Base-by-base conservation (phyloP, 192 early-diverging fungal genomes). In the Linnemannia schmuckeri region DNA sequence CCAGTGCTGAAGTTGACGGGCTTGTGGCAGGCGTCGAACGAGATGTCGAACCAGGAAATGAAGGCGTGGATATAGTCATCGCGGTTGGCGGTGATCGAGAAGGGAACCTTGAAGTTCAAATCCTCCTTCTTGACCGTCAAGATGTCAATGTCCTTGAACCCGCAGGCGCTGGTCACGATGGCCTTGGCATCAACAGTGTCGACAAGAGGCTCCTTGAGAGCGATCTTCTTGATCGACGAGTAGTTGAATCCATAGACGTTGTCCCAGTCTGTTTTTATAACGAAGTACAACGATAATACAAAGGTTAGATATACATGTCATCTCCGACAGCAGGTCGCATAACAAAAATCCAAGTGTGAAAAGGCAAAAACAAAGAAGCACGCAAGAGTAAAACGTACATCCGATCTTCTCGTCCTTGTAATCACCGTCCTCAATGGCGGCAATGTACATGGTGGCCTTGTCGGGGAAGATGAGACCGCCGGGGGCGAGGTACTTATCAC, bases 241-340 rank as follows among this genome's bases (percentile, higher is more conserved):
- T 98, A 97, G 80, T 96, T 94, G 89, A 99, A 98, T 5, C 97
- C 98, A 85, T 99, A 98, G 27, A 98, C 97, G 79, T 96, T 93
- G 84, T 96, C 93, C 98, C 97, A 98, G 91, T 87, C 89, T 90
- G 74, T n/a, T 52, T 22, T 22, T 47, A 18, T 72, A 27, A 77
- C n/a, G 54, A 76, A 68, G 33, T 6, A 30, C 68, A 69, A 55
- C 72, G 27, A 22, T 22, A 27, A 40, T 4, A 52, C 18, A 30
- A 2, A 61, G 61, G 12, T 66, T 66, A 66, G 30, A 1, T 33
- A 6, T 27, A 57, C 0, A 30, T 0, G 30, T 13, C 12, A 30
- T 33, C 1, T 35, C 0, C n/a, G 33, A 10, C 13, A 30, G 30
- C 13, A 30, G 8, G n/a, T 33, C 20, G 3, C 0, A n/a, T 2